These are phyloP conservation scores for Cryptosporidium tyzzeri DNA, from an alignment of 169 alveolate genomes.

Conservation along the genomic window DNA sequence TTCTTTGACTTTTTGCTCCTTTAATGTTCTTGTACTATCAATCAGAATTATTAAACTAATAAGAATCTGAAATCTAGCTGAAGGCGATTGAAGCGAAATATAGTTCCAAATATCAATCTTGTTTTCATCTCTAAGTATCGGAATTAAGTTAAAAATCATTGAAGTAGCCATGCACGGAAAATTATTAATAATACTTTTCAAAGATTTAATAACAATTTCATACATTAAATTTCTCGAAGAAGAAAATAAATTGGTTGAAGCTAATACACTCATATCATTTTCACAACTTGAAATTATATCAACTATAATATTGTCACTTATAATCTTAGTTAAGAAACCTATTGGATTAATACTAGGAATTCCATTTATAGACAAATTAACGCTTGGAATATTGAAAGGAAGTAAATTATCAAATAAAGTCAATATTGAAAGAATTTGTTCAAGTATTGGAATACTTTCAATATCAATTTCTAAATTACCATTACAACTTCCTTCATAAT, in stretches of 20 bases:
- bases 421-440: constrained; percentile 28
- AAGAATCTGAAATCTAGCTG: constrained; percentile 45
- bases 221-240: constrained; percentile 13
- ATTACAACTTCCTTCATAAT: background rate
- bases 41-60: background rate
- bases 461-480: background rate
- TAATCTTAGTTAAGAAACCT: constrained; percentile 7
- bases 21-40: background rate
- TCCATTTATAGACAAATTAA: background rate
- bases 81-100: constrained; percentile 56
- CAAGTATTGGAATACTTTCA: constrained; percentile 17
- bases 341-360: constrained; percentile 17
- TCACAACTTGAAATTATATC: background rate
- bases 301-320: constrained; percentile 39
- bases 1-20: background rate
- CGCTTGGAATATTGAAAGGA: constrained; percentile 10
- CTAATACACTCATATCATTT: too few species aligned
- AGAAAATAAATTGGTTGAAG: background rate
- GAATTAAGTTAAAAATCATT: background rate
- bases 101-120: constrained; percentile 51
- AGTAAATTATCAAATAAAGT: constrained; percentile 9
- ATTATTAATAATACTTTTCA: background rate
- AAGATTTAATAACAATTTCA: constrained; percentile 4
- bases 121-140: background rate
- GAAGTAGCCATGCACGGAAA: constrained; percentile 4